Percentiles rank a stretch among this genome's conserved stretches.
Conservation (phyloP, 768 basidiomycete species). For the Tricholoma matsutake region DNA sequence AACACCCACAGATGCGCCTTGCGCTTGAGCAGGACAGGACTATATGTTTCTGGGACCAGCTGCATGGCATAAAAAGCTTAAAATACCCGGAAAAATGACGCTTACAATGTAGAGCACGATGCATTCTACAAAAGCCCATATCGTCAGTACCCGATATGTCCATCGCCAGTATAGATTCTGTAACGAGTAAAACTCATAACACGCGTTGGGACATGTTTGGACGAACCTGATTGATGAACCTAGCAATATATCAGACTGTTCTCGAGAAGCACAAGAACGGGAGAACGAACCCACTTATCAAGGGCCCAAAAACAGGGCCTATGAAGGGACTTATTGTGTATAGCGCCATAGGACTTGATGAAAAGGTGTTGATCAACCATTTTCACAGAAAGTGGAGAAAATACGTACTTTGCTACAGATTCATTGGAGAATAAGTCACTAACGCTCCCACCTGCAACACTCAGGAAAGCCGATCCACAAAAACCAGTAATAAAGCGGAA, state of each 20-base stretch:
- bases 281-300: slow-evolving; percentile 56
- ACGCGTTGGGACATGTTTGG: too few relatives aligned
- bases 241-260: too few relatives aligned
- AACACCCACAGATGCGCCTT: slow-evolving; percentile 51
- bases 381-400: background rate
- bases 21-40: slow-evolving; percentile 52
- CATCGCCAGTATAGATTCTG: slow-evolving; percentile 67
- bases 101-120: slow-evolving; percentile 50
- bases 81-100: background rate
- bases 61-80: slow-evolving; percentile 18
- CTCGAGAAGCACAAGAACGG: slow-evolving; percentile 26
- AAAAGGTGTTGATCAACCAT: slow-evolving; percentile 39
- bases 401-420: slow-evolving; percentile 54
- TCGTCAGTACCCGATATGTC: slow-evolving; percentile 70
- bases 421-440: slow-evolving; percentile 54
- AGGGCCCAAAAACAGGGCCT: slow-evolving; percentile 51
- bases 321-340: slow-evolving; percentile 56
- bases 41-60: slow-evolving; percentile 73
- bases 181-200: background rate
- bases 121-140: slow-evolving; percentile 63
- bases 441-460: slow-evolving; percentile 54
- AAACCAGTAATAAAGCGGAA: slow-evolving; percentile 55
- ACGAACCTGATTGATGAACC: slow-evolving; percentile 69
- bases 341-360: slow-evolving; percentile 44
- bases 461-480: slow-evolving; percentile 50